Percentiles rank a stretch among this genome's conserved stretches.
Evolutionary conservation across 2,329 filamentous ascomycete genomes (phyloP).

Genomic region (Fusarium pseudograminearum): DNA sequence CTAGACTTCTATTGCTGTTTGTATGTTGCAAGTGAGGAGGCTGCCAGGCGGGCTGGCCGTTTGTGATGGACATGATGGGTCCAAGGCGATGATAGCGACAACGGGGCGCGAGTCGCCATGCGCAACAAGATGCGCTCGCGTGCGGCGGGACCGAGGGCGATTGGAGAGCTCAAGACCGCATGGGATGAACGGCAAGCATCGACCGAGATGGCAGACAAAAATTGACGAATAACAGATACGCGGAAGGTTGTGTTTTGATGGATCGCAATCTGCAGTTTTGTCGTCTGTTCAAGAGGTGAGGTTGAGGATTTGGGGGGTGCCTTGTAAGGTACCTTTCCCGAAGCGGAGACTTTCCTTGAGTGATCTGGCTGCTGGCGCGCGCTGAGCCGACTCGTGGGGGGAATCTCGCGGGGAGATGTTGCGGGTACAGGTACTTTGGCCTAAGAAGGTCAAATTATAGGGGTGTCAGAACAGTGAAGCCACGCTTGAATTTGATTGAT

Average conservation of each 20-base stretch:
- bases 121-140: slow-evolving; percentile 65
- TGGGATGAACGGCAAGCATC: slow-evolving; percentile 63
- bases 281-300: slow-evolving; percentile 67
- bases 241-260: slow-evolving; percentile 64
- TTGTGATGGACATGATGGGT: slow-evolving; percentile 74
- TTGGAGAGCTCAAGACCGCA: slow-evolving; percentile 62
- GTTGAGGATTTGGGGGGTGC: slow-evolving; percentile 63
- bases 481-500: slow-evolving; percentile 4
- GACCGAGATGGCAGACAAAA: slow-evolving; percentile 61
- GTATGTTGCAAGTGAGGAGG: slow-evolving; percentile 65
- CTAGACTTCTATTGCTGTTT: slow-evolving; percentile 63
- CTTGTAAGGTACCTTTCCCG: slow-evolving; percentile 53
- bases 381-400: slow-evolving; percentile 34
- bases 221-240: slow-evolving; percentile 57
- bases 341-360: slow-evolving; percentile 55
- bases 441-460: slow-evolving; percentile 33
- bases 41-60: slow-evolving; percentile 74
- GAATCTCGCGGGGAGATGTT: slow-evolving; percentile 29
- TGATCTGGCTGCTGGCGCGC: slow-evolving; percentile 41
- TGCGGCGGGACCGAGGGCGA: slow-evolving; percentile 62
- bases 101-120: slow-evolving; percentile 67
- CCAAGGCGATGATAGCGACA: slow-evolving; percentile 62
- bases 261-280: slow-evolving; percentile 62
- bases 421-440: slow-evolving; percentile 44
- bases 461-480: neutral